phyloP scores from a whole-genome alignment of 768 basidiomycete genomes.

The Tulasnella sp. region DNA sequence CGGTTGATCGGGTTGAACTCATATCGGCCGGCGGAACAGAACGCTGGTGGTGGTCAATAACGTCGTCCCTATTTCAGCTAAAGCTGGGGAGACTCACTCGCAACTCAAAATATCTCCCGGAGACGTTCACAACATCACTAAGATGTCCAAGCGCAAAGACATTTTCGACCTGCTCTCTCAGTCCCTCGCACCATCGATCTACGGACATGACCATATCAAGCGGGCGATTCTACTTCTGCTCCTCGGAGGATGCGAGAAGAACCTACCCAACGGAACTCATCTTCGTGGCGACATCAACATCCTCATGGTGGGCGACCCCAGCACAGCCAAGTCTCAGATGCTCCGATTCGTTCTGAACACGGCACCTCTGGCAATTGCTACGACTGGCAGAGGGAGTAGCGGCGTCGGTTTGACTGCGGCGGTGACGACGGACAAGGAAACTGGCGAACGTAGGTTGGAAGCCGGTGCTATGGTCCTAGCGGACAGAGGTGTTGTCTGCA shows the following conservation, averaged over 20 bases:
- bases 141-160: conserved; percentile 74
- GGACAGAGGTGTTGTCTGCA: conserved; percentile 96
- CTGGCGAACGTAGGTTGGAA: conserved; percentile 91
- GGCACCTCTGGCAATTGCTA: conserved; percentile 94
- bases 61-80: conserved; percentile 86
- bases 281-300: conserved; percentile 99
- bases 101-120: conserved; percentile 84
- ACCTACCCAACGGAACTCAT: conserved; percentile 92
- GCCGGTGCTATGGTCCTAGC: conserved; percentile 99
- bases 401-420: conserved; percentile 98
- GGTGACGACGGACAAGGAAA: conserved; percentile 96
- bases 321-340: conserved; percentile 95
- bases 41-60: conserved; percentile 92
- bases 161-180: conserved; percentile 84
- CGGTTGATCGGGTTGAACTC: no score
- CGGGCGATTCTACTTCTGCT: conserved; percentile 84
- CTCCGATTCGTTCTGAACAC: conserved; percentile 92
- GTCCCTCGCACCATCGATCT: conserved; percentile 96
- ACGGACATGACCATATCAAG: conserved; percentile 93
- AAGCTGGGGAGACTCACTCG: conserved; percentile 89
- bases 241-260: conserved; percentile 96
- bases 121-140: conserved; percentile 94
- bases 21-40: no score
- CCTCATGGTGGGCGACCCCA: conserved; percentile 98
- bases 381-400: conserved; percentile 95